Conservation (phyloP, 306 rosid species). For the Rosa multiflora region DNA sequence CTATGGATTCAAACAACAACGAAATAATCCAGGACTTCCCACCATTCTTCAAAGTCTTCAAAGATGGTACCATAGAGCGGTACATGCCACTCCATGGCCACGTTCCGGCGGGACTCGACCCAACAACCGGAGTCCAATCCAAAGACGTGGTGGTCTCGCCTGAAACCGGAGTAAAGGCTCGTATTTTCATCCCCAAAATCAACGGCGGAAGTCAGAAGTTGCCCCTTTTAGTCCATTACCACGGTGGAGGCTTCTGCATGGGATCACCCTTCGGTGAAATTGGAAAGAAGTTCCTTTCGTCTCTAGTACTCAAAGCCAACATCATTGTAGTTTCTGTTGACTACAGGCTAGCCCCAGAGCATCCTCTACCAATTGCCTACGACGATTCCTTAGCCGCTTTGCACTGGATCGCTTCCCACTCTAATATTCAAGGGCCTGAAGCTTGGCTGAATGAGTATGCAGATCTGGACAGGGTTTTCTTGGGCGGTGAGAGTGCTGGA, state of each 20-base stretch:
- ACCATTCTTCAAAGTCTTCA: conserved; percentile 12
- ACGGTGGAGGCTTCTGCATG: conserved; percentile 42
- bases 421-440: neutral
- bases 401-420: conserved; percentile 2
- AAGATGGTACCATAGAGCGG: conserved; percentile 9
- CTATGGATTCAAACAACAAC: neutral
- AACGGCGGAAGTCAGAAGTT: conserved; percentile 15
- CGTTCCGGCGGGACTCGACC: neutral
- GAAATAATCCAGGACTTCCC: neutral
- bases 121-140: neutral
- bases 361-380: conserved; percentile 34
- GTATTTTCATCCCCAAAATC: conserved; percentile 6
- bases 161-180: conserved; percentile 1
- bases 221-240: conserved; percentile 44
- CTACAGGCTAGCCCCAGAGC: conserved; percentile 14
- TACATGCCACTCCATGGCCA: conserved; percentile 1
- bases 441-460: neutral
- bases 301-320: conserved; percentile 28
- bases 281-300: conserved; percentile 22
- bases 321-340: conserved; percentile 29
- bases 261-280: conserved; percentile 31
- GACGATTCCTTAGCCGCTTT: conserved; percentile 12
- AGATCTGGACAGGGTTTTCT: neutral
- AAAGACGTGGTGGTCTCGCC: neutral
- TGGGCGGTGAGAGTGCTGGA: conserved; percentile 8